Conservation (phyloP, 2,329 filamentous ascomycete genomes). For the Neonectria sp. region DNA sequence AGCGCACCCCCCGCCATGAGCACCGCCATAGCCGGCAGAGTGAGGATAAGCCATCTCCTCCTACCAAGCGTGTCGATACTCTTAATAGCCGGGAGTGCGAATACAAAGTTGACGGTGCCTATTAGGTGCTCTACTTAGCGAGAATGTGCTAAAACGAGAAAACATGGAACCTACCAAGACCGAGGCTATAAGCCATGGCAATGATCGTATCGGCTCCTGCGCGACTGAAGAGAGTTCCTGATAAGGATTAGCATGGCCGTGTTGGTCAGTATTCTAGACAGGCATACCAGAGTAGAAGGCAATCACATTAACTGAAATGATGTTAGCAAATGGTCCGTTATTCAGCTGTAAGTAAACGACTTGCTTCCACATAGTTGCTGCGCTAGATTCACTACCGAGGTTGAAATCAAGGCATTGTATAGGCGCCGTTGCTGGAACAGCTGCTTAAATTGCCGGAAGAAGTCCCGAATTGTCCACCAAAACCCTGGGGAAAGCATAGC, state of each 20-base stretch:
- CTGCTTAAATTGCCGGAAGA: conserved; percentile 47
- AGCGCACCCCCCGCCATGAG: conserved; percentile 58
- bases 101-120: conserved; percentile 60
- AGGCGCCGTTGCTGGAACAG: conserved; percentile 48
- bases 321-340: not conserved
- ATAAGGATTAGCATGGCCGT: conserved; percentile 5
- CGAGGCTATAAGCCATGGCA: conserved; percentile 49
- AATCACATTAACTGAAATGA: conserved; percentile 6
- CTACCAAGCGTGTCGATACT: conserved; percentile 55
- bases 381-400: conserved; percentile 50
- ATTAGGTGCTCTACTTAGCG: not conserved
- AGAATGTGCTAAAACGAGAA: not conserved
- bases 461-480: conserved; percentile 48
- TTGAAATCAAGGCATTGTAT: conserved; percentile 51
- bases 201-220: conserved; percentile 37
- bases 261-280: not conserved
- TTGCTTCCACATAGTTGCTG: conserved; percentile 53
- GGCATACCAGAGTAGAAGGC: conserved; percentile 41
- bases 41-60: conserved; percentile 59
- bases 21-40: conserved; percentile 59
- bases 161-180: conserved; percentile 6
- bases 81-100: conserved; percentile 56
- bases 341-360: not conserved
- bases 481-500: conserved; percentile 39
- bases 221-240: conserved; percentile 45